phyloP scores from a whole-genome alignment of 2,329 filamentous ascomycete species.

The Aspergillus sp. region DNA sequence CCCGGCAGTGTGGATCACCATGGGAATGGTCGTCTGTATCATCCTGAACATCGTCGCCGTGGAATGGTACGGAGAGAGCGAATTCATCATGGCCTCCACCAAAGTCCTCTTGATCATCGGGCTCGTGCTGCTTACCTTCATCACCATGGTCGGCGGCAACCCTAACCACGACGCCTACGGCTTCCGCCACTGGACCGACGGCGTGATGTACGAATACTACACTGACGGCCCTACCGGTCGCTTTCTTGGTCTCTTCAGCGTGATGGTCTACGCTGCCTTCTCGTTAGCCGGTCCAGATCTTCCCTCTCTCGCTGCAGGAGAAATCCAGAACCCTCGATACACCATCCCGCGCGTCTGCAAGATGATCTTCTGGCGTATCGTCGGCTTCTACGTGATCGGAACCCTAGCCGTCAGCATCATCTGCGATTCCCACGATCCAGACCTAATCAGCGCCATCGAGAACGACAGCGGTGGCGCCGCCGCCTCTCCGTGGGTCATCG shows the following conservation, averaged over 20 bases:
- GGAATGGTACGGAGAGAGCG: slow-evolving; percentile 69
- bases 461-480: slow-evolving; percentile 62
- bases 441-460: slow-evolving; percentile 59
- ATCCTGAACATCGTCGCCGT: slow-evolving; percentile 69
- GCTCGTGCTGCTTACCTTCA: slow-evolving; percentile 71
- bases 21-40: slow-evolving; percentile 44
- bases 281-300: slow-evolving; percentile 64
- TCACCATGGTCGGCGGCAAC: slow-evolving; percentile 79
- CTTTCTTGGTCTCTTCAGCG: slow-evolving; percentile 71
- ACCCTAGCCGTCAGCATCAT: slow-evolving; percentile 68
- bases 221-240: slow-evolving; percentile 63
- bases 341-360: slow-evolving; percentile 72
- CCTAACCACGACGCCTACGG: slow-evolving; percentile 68
- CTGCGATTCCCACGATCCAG: slow-evolving; percentile 63
- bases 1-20: slow-evolving; percentile 43
- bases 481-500: slow-evolving; percentile 71
- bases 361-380: slow-evolving; percentile 74
- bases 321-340: slow-evolving; percentile 67
- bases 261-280: slow-evolving; percentile 67
- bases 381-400: slow-evolving; percentile 72
- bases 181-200: slow-evolving; percentile 63
- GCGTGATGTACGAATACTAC: slow-evolving; percentile 66
- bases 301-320: slow-evolving; percentile 59
- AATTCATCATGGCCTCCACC: slow-evolving; percentile 69
- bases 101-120: slow-evolving; percentile 70